These are phyloP conservation scores for Tephrocybe sp. DNA, from an alignment of 768 basidiomycete genomes.

Conservation along the genomic window DNA sequence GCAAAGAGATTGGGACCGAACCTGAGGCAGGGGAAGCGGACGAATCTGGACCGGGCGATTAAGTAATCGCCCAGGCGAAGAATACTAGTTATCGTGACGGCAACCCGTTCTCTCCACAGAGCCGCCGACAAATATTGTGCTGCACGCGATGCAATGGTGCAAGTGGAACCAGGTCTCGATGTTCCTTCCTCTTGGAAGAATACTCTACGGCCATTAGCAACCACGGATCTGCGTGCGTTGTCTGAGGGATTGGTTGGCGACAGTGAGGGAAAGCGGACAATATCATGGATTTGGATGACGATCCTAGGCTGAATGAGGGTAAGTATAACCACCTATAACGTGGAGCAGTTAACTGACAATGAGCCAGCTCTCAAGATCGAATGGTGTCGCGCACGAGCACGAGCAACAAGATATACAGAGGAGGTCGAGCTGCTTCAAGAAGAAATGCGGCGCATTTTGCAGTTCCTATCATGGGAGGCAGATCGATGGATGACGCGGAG, in stretches of 20 bases:
- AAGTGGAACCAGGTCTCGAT: neutral
- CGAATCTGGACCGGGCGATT: too few species aligned
- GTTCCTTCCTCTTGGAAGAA: neutral
- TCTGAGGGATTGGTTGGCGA: slow-evolving; percentile 5
- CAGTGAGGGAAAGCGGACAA: neutral
- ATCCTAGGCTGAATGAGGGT: neutral
- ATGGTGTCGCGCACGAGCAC: slow-evolving; percentile 22
- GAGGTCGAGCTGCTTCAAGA: slow-evolving; percentile 21
- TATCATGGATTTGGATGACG: neutral
- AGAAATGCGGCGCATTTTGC: slow-evolving; percentile 24
- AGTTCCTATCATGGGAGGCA: slow-evolving; percentile 18
- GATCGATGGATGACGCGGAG: slow-evolving; percentile 6
- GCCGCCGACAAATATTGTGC: neutral
- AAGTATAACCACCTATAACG: neutral
- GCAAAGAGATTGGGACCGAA: too few species aligned
- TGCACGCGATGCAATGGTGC: neutral
- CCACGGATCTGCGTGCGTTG: neutral
- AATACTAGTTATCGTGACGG: neutral
- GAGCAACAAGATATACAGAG: slow-evolving; percentile 20
- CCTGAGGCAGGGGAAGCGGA: too few species aligned
- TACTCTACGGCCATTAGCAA: neutral
- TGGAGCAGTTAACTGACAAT: neutral
- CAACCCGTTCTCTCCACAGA: neutral
- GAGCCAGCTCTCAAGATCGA: slow-evolving; percentile 17
- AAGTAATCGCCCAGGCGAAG: too few species aligned